phyloP scores from a whole-genome alignment of 352 stramenopile species.

The Pythium angustatum region DNA sequence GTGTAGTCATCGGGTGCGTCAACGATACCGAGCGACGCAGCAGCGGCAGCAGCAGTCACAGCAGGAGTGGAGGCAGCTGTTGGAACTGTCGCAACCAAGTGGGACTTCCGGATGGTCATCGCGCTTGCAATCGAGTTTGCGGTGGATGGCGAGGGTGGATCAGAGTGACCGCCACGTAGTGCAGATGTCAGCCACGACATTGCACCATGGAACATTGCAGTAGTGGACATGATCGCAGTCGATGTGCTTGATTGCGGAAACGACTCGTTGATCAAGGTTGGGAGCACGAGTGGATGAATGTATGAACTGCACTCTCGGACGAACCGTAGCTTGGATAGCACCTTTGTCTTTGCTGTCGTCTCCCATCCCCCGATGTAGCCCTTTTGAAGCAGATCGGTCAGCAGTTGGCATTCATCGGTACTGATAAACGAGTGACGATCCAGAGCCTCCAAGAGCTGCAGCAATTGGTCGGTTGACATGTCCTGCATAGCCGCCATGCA shows the following conservation, averaged over 20 bases:
- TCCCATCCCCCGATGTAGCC: slow-evolving; percentile 83
- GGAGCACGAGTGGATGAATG: slow-evolving; percentile 32
- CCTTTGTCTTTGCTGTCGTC: slow-evolving; percentile 58
- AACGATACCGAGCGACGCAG: slow-evolving; percentile 54
- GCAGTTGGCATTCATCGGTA: slow-evolving; percentile 58
- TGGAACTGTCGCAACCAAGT: slow-evolving; percentile 30
- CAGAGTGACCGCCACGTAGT: slow-evolving; percentile 23
- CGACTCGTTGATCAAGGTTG: slow-evolving; percentile 34
- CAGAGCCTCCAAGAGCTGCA: slow-evolving; percentile 56
- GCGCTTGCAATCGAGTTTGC: slow-evolving; percentile 32
- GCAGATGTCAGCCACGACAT: slow-evolving; percentile 37
- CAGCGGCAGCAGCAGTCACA: slow-evolving; percentile 36
- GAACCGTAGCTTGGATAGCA: slow-evolving; percentile 71
- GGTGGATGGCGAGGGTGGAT: slow-evolving; percentile 30
- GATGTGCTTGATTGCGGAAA: slow-evolving; percentile 30
- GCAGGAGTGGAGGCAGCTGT: slow-evolving; percentile 22
- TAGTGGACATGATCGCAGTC: slow-evolving; percentile 29
- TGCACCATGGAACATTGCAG: slow-evolving; percentile 32
- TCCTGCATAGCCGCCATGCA: slow-evolving; percentile 79
- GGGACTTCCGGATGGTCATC: slow-evolving; percentile 33
- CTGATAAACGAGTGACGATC: slow-evolving; percentile 80
- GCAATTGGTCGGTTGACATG: slow-evolving; percentile 64
- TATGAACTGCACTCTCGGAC: slow-evolving; percentile 63
- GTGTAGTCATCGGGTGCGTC: slow-evolving; percentile 45
- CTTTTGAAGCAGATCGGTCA: slow-evolving; percentile 79